These are phyloP conservation scores for Arthroderma sp. DNA, from an alignment of 2,329 filamentous ascomycete species.

Conservation along the genomic window DNA sequence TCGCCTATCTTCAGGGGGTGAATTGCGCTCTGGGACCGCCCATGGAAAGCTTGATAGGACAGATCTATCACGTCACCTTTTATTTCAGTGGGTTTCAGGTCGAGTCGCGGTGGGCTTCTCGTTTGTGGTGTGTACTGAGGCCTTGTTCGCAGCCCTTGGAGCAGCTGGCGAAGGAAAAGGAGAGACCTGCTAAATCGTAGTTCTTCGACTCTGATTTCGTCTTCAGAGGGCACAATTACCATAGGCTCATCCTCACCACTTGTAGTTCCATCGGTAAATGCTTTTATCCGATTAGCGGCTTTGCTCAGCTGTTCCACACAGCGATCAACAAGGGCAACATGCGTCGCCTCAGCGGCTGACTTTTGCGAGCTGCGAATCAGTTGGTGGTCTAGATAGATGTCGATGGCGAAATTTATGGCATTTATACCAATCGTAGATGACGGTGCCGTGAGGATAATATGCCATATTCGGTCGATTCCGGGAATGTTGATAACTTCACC, in stretches of 20 bases:
- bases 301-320: conserved; percentile 58
- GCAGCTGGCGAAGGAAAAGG: conserved; percentile 52
- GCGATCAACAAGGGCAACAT: conserved; percentile 57
- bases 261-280: conserved; percentile 30
- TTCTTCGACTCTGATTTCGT: conserved; percentile 42
- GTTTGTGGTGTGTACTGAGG: conserved; percentile 49
- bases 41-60: conserved; percentile 62
- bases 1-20: conserved; percentile 52
- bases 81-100: conserved; percentile 38
- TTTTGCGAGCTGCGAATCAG: conserved; percentile 30
- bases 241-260: conserved; percentile 41
- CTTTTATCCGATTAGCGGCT: conserved; percentile 46
- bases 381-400: conserved; percentile 52
- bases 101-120: conserved; percentile 46
- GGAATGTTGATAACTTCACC: conserved; percentile 32
- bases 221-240: conserved; percentile 37
- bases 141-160: conserved; percentile 39
- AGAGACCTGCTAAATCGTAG: conserved; percentile 56
- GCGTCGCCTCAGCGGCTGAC: conserved; percentile 42
- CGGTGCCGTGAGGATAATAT: conserved; percentile 58
- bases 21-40: conserved; percentile 45
- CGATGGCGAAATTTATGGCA: conserved; percentile 58
- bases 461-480: conserved; percentile 64
- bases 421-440: conserved; percentile 50
- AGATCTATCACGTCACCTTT: conserved; percentile 54